Percentiles rank a stretch among this genome's conserved stretches.
These are phyloP conservation scores for Globisporangium spinosum DNA, from an alignment of 352 stramenopile genomes.

Conservation along the genomic window DNA sequence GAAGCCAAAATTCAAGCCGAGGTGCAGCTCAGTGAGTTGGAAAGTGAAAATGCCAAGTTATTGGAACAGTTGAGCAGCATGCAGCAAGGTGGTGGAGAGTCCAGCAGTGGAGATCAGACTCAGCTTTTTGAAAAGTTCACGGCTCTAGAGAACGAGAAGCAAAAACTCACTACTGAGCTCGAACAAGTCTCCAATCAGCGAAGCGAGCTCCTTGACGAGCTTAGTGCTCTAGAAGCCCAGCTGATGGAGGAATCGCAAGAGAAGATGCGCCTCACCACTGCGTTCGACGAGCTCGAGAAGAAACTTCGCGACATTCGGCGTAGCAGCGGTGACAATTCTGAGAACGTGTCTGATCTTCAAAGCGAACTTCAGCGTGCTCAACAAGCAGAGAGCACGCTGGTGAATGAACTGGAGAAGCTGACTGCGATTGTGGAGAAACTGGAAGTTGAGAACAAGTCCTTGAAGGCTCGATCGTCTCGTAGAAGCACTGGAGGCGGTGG, in stretches of 20 bases:
- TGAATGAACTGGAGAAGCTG: conserved; percentile 11
- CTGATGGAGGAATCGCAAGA: conserved; percentile 52
- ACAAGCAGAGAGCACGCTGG: conserved; percentile 6
- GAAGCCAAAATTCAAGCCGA: conserved; percentile 9
- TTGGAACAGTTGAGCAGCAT: neutral
- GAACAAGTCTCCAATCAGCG: conserved; percentile 33
- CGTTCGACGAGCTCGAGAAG: conserved; percentile 16
- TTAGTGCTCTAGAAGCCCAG: conserved; percentile 40
- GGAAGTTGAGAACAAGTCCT: conserved; percentile 10
- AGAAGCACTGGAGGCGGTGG: neutral
- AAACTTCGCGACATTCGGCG: conserved; percentile 7
- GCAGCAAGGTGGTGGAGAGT: neutral
- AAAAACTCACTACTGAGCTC: conserved; percentile 22
- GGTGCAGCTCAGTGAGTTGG: conserved; percentile 3
- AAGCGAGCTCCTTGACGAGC: conserved; percentile 40
- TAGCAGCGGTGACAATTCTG: conserved; percentile 3
- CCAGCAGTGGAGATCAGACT: neutral
- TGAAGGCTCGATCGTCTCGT: conserved; percentile 3
- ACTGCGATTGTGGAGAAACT: conserved; percentile 7
- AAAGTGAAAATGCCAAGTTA: neutral
- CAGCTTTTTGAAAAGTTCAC: conserved; percentile 3
- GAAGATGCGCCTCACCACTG: conserved; percentile 22
- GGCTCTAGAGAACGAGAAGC: conserved; percentile 21
- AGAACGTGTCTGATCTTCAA: neutral
- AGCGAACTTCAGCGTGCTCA: conserved; percentile 9